Conservation (phyloP, 495 filamentous ascomycete genomes). For the Aspergillus conjunctus region DNA sequence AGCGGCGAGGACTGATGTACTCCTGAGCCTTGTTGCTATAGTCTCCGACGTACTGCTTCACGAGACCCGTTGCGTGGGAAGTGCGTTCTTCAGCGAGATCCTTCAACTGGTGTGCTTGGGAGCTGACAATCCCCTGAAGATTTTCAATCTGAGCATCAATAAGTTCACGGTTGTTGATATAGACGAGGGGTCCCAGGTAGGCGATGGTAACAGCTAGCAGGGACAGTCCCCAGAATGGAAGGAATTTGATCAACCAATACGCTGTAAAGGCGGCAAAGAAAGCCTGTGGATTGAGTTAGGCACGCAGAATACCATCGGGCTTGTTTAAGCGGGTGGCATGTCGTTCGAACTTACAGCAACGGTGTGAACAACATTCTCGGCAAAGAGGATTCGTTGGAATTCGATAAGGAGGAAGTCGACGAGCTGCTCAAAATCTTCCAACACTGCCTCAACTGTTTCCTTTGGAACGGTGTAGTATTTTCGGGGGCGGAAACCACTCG, state of each 20-base stretch:
- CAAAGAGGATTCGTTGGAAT: slow-evolving; percentile 91
- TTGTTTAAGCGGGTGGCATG: neutral
- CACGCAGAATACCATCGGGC: neutral
- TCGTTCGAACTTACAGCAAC: slow-evolving; percentile 62
- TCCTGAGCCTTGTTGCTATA: slow-evolving; percentile 84
- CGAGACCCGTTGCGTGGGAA: slow-evolving; percentile 68
- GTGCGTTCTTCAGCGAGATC: slow-evolving; percentile 82
- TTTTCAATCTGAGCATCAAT: slow-evolving; percentile 84
- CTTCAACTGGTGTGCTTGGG: slow-evolving; percentile 80
- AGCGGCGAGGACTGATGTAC: slow-evolving; percentile 60
- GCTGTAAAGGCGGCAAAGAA: slow-evolving; percentile 79
- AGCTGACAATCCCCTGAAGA: slow-evolving; percentile 67
- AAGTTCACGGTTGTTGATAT: slow-evolving; percentile 88
- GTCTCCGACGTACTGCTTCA: slow-evolving; percentile 80
- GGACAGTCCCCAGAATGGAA: slow-evolving; percentile 90
- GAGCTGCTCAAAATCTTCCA: slow-evolving; percentile 87
- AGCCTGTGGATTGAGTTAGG: slow-evolving; percentile 51
- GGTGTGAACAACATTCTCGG: slow-evolving; percentile 85
- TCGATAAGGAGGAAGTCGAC: slow-evolving; percentile 98
- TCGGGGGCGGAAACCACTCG: slow-evolving; percentile 83
- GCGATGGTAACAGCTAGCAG: slow-evolving; percentile 72
- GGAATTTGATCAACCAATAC: slow-evolving; percentile 91
- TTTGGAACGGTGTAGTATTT: slow-evolving; percentile 91
- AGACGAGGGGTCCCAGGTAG: slow-evolving; percentile 88
- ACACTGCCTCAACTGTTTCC: slow-evolving; percentile 74